These are phyloP conservation scores for Sanghuangporus baumii DNA, from an alignment of 1,284 basidiomycete genomes.

Conservation along the genomic window DNA sequence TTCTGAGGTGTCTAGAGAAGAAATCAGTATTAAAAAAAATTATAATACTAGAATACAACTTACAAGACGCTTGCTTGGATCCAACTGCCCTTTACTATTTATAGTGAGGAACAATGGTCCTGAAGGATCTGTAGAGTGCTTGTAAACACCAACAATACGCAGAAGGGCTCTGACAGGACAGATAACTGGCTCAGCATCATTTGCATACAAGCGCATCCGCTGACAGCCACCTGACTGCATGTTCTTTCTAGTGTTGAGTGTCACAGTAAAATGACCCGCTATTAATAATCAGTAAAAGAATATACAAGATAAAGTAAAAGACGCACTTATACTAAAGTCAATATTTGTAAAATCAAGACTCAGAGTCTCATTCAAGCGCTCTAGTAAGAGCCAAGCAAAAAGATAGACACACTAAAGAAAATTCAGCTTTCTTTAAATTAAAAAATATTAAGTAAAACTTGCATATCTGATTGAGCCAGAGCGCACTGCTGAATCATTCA, in stretches of 20 bases:
- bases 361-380: slow-evolving; percentile 21
- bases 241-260: slow-evolving; percentile 12
- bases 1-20: neutral
- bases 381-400: slow-evolving; percentile 22
- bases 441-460: neutral
- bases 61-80: neutral
- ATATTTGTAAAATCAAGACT: slow-evolving; percentile 19
- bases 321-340: neutral
- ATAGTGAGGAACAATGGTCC: neutral
- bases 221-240: slow-evolving; percentile 17
- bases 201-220: slow-evolving; percentile 13
- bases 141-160: slow-evolving; percentile 8
- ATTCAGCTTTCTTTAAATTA: neutral
- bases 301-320: slow-evolving; percentile 15
- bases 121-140: neutral
- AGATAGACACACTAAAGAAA: slow-evolving; percentile 19
- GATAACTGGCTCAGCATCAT: slow-evolving; percentile 14
- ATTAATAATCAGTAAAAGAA: neutral
- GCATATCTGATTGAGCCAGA: slow-evolving; percentile 22
- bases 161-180: slow-evolving; percentile 17
- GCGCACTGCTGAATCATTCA: slow-evolving; percentile 10
- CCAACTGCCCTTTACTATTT: neutral
- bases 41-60: neutral
- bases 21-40: neutral
- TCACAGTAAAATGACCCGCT: slow-evolving; percentile 8